These are phyloP conservation scores for Penicillium hesseltinei DNA, from an alignment of 2,329 filamentous ascomycete genomes.

Conservation along the genomic window DNA sequence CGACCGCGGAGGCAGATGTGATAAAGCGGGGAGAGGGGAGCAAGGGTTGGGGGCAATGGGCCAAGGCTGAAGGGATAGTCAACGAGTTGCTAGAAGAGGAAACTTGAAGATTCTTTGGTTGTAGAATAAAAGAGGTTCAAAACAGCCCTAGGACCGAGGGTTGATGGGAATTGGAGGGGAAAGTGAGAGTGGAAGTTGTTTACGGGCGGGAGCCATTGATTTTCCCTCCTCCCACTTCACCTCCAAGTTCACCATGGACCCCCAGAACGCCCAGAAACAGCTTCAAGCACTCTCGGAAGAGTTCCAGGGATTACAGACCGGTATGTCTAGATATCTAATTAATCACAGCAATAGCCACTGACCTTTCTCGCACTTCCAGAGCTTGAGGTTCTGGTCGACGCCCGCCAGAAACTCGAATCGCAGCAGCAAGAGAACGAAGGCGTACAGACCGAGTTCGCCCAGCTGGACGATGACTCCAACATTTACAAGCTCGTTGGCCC, in stretches of 20 bases:
- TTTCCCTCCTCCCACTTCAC: conserved; percentile 31
- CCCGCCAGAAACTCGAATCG: conserved; percentile 84
- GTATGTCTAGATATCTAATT: conserved; percentile 45
- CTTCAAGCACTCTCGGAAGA: conserved; percentile 83
- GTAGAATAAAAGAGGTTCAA: background rate
- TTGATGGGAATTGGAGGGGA: conserved; percentile 18
- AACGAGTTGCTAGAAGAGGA: conserved; percentile 7
- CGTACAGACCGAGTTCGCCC: conserved; percentile 86
- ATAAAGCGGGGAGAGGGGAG: conserved; percentile 21
- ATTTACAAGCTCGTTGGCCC: conserved; percentile 97
- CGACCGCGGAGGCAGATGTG: conserved; percentile 20
- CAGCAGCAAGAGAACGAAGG: conserved; percentile 90
- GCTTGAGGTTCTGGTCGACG: conserved; percentile 70
- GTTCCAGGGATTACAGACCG: conserved; percentile 81
- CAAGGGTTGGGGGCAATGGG: conserved; percentile 11
- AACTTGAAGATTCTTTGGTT: background rate
- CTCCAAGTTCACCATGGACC: conserved; percentile 44
- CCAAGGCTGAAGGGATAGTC: conserved; percentile 12
- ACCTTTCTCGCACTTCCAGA: conserved; percentile 54
- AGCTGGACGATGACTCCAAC: conserved; percentile 73
- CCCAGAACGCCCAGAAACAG: conserved; percentile 72
- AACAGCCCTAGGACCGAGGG: background rate
- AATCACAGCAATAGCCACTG: conserved; percentile 1
- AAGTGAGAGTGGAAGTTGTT: conserved; percentile 27
- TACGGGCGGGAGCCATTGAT: conserved; percentile 26